phyloP scores from a whole-genome alignment of 495 filamentous ascomycete genomes.

The Hypoxylon fragiforme region DNA sequence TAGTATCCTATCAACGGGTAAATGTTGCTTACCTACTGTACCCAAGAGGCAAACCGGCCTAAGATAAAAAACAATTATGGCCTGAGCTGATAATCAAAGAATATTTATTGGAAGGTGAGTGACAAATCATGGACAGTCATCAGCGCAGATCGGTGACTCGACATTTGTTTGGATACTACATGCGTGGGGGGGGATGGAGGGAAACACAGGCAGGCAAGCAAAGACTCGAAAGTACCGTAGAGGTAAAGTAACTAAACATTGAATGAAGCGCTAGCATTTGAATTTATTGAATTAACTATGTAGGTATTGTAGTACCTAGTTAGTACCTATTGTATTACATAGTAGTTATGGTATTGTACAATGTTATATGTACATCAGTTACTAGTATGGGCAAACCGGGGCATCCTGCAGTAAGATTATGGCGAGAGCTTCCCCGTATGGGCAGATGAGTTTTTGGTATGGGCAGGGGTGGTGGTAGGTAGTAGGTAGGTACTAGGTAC shows the following conservation, averaged over 20 bases:
- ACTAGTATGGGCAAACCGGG: constrained; percentile 3
- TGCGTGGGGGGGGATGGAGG: neutral
- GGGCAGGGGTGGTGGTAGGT: constrained; percentile 6
- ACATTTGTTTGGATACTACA: neutral
- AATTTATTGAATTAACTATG: neutral
- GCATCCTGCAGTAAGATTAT: constrained; percentile 28
- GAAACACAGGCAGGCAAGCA: no score
- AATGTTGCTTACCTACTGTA: neutral
- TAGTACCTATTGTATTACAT: no score
- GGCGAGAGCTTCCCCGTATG: constrained; percentile 8
- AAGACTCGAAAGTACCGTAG: neutral
- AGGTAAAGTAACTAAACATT: no score
- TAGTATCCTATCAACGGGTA: neutral
- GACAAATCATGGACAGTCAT: constrained; percentile 8
- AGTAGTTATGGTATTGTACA: neutral
- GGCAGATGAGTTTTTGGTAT: constrained; percentile 9
- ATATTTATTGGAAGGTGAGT: no score
- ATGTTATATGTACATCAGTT: no score
- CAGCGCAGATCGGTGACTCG: constrained; percentile 4
- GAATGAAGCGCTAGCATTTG: no score
- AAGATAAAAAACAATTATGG: constrained; percentile 2
- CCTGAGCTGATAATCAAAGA: constrained; percentile 5
- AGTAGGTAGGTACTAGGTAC: constrained; percentile 6
- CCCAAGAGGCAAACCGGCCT: constrained; percentile 7
- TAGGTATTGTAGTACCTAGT: constrained; percentile 1